Base-by-base conservation (phyloP, 345 rosid genomes). In the Linum lewisii region DNA sequence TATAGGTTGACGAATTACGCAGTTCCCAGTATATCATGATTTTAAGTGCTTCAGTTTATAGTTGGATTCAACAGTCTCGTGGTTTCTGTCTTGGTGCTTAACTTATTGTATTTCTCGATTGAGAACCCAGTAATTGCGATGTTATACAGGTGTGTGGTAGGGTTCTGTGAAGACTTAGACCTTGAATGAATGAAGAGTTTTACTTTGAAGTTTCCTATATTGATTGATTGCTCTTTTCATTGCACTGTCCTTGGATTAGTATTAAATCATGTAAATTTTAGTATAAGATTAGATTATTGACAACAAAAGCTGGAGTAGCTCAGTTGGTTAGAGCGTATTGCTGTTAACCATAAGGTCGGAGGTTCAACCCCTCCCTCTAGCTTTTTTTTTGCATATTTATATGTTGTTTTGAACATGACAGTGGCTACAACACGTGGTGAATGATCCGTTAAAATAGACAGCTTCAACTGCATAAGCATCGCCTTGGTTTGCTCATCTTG, bases 1-100 rank as follows among this genome's bases (percentile, higher is more conserved):
- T 22, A 54, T 72, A 55, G 76, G 82, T 75, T 88, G 69, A 84
- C 51, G 16, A 42, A 42, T 42, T 14, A 14, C 18, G 13, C 15
- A 42, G 47, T 11, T 11, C 34, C 34, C 15, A 38, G 14, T 11
- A 42, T 4, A 6, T 11, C 47, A 42, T 42, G 15, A 42, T 42
- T 16, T 0, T 42, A 16, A 42, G 47, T 42, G 15, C 47, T 42
- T 42, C 15, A 16, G 13, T 16, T 16, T 42, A 7, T n/a, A n/a
- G n/a, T n/a, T n/a, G n/a, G n/a, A n/a, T n/a, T n/a, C n/a, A n/a
- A n/a, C 47, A 42, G 47, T 16, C 47, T 11, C 16, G 13, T 42
- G 18, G 47, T 42, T 42, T 42, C 47, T 42, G 4, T 16, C 47
- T 42, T 42, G 15, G 47, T 42, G 14, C 47, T 42, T 42, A 16